These are phyloP conservation scores for Clavispora phyllophila DNA, from an alignment of 805 yeast species.

Conservation along the genomic window DNA sequence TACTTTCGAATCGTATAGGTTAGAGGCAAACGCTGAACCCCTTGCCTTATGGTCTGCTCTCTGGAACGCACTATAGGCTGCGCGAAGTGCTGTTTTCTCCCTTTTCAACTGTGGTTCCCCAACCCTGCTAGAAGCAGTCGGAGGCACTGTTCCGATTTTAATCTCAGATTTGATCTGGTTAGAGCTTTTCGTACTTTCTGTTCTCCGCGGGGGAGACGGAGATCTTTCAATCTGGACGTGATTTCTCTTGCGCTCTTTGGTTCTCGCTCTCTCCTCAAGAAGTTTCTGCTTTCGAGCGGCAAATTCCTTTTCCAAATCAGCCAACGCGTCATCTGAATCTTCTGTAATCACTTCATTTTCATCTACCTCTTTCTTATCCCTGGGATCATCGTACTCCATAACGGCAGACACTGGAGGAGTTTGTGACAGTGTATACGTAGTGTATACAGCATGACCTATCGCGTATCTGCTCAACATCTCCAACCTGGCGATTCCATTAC, in stretches of 20 bases:
- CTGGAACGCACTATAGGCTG: not conserved
- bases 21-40: constrained; percentile 10
- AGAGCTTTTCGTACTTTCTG: not conserved
- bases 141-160: not conserved
- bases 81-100: not conserved
- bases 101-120: not conserved
- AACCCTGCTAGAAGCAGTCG: too few relatives aligned
- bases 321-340: constrained; percentile 34
- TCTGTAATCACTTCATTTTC: constrained; percentile 31
- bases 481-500: not conserved
- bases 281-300: constrained; percentile 19
- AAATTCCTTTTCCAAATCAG: constrained; percentile 34
- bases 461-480: not conserved
- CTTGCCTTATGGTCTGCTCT: not conserved
- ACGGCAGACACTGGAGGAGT: not conserved
- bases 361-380: constrained; percentile 18
- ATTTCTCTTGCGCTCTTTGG: constrained; percentile 2
- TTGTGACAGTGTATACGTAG: not conserved
- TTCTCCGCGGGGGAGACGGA: constrained; percentile 8
- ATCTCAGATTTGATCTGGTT: too few relatives aligned
- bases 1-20: constrained; percentile 6
- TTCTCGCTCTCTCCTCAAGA: constrained; percentile 14
- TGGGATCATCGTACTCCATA: constrained; percentile 22
- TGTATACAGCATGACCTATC: not conserved
- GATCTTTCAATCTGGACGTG: constrained; percentile 11